Evolutionary conservation across 78 protist genomes (phyloP).

Genomic region (Dictyostelium firmibasis): DNA sequence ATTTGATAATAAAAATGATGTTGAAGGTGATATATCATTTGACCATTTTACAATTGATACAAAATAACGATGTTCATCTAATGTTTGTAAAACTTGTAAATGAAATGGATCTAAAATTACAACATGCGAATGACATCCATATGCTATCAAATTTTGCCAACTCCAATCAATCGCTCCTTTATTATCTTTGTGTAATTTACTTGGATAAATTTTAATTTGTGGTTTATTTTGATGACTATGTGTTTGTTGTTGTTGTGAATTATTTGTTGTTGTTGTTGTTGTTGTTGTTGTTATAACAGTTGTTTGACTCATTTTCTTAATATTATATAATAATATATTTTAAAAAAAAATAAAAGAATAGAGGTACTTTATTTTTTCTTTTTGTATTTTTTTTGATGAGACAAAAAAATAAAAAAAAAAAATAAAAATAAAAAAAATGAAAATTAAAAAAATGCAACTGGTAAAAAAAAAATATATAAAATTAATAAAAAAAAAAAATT

Average conservation of each 20-base stretch:
- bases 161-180: slow-evolving; percentile 67
- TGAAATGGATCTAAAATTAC: slow-evolving; percentile 59
- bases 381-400: too few species aligned
- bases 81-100: slow-evolving; percentile 53
- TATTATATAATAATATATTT: too few species aligned
- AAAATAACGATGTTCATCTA: slow-evolving; percentile 41
- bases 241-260: background rate
- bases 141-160: slow-evolving; percentile 69
- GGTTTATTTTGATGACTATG: background rate
- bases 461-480: too few species aligned
- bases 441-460: too few species aligned
- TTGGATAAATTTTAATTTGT: slow-evolving; percentile 50
- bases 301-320: background rate
- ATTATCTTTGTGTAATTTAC: slow-evolving; percentile 55
- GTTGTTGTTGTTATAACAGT: background rate
- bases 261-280: background rate
- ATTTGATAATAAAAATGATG: background rate
- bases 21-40: background rate
- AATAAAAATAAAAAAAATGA: too few species aligned
- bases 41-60: slow-evolving; percentile 57
- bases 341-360: too few species aligned
- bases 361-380: too few species aligned
- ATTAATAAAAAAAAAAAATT: too few species aligned
- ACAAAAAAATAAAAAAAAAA: too few species aligned
- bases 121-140: slow-evolving; percentile 55